Evolutionary conservation across 768 basidiomycete genomes (phyloP), one percentile per base, ranked within the genome.

Genomic region (Tremella mesenterica): DNA sequence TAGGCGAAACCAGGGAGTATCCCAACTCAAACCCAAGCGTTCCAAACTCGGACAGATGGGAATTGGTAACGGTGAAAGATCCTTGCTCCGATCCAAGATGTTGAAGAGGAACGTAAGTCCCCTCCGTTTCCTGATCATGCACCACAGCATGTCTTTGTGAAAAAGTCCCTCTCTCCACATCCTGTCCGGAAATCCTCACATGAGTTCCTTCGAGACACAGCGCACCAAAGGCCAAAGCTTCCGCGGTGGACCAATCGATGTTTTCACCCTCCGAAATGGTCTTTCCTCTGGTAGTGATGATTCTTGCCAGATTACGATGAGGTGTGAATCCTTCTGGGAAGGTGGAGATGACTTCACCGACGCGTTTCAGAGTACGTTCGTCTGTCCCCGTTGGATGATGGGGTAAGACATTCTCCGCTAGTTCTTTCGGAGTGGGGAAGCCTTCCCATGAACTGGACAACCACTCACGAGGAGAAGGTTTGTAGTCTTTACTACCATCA

Each of bases 221-320:
- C 4, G 90, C 80, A 54, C 93, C 95, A 66, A 97, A 88, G 0
- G 95, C 95, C 50, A 99, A 83, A 0, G 95, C 90, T 76, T 99
- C 95, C 38, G 95, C 93, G 20, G 93, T 99, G 1, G 93, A 86
- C 90, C 91, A 97, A 74, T 99, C 95, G 63, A 97, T 93, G 75
- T 86, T 85, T 52, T 72, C 78, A 46, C 91, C 95, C 56, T 97
- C 91, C 63, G 88, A 84, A 13, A 96, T 83, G 0, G 85, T 83
- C 79, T 91, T 89, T 20, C 89, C 92, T 53, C 95, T 85, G 10
- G 80, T 83, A 39, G 77, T 69, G 43, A 99, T 83, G 72, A 99
- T 97, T 66, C 95, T 85, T 1, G 86, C 86, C 48, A 97, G 84
- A 76, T 97, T 97, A 62, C 83, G 83, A 75, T 99, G 95, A 12